Evolutionary conservation across 2,329 filamentous ascomycete genomes (phyloP), one percentile per base, ranked within the genome.

Genomic region (Colletotrichum somersetense): DNA sequence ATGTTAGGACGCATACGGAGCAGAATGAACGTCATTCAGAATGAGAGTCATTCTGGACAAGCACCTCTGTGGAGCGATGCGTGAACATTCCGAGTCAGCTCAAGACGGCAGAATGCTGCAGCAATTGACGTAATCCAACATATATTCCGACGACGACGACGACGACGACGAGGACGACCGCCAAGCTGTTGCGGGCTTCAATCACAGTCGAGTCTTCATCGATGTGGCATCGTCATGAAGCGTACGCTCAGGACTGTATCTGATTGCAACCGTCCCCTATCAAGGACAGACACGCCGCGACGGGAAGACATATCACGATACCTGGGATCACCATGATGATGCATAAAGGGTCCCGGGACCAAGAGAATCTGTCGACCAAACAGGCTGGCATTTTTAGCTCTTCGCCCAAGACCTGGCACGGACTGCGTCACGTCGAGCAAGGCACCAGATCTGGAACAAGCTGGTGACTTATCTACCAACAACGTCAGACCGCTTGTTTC

Each of bases 51-150:
- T 5, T 26, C 23, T 44, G 42, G n/a, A 40, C 58, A 30, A 53
- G 46, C 2, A 20, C 2, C 12, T 11, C 14, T 1, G 44, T 59
- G 1, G 53, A 30, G 14, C 48, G 20, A 30, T 30, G 40, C 1
- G 53, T 69, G 6, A 59, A 55, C 12, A 55, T 61, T 46, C 66
- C 69, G 20, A 64, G 64, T 5, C 69, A 61, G 26, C 63, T 46
- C 4, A 64, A 38, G 2, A 59, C 35, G 30, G 59, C 53, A 30
- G 61, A 38, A 35, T 69, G 69, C 23, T 72, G 53, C 2, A 61
- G n/a, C 0, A 64, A 58, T 1, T 58, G 58, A 33, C 59, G 56
- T 11, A 33, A 18, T 23, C 56, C 58, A 12, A 38, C 8, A n/a
- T 35, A 20, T 5, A 14, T 20, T 10, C 23, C 50, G 1, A 59